Percentiles rank a stretch among this genome's conserved stretches.
Conservation (phyloP, 805 yeast species). For the Maudiozyma serrabonitensis region DNA sequence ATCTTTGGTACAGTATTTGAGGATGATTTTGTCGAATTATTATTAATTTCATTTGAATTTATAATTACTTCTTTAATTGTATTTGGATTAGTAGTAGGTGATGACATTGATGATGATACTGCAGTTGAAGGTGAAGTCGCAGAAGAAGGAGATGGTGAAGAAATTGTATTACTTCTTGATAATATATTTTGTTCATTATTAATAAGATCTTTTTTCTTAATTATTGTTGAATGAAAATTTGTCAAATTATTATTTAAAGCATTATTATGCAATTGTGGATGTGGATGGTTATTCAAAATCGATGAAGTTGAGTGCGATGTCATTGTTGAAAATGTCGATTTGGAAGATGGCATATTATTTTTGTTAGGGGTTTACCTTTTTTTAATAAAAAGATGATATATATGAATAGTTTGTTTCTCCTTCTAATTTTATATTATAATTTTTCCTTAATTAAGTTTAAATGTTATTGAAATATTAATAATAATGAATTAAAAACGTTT, state of each 20-base stretch:
- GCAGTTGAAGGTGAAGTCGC: neutral
- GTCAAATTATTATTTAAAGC: neutral
- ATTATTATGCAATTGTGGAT: slow-evolving; percentile 13
- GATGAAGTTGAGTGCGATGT: slow-evolving; percentile 10
- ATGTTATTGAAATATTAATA: too few species aligned
- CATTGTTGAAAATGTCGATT: slow-evolving; percentile 12
- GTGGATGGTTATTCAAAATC: slow-evolving; percentile 15
- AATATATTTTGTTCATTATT: neutral
- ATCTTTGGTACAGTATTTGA: too few species aligned
- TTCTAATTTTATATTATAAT: neutral
- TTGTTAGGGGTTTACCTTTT: neutral
- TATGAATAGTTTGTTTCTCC: too few species aligned
- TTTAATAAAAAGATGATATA: neutral
- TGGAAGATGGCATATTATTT: slow-evolving; percentile 11
- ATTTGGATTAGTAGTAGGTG: neutral
- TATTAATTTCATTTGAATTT: neutral
- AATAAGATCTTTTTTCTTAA: neutral
- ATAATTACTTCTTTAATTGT: neutral
- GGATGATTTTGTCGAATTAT: too few species aligned
- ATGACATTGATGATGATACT: neutral
- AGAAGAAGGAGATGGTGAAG: neutral
- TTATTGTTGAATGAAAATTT: neutral
- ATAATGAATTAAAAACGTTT: too few species aligned
- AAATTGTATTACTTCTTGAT: neutral
- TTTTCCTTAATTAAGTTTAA: too few species aligned